phyloP scores from a whole-genome alignment of 1,284 basidiomycete species.

The Ceratorhiza oryzae-sativae region DNA sequence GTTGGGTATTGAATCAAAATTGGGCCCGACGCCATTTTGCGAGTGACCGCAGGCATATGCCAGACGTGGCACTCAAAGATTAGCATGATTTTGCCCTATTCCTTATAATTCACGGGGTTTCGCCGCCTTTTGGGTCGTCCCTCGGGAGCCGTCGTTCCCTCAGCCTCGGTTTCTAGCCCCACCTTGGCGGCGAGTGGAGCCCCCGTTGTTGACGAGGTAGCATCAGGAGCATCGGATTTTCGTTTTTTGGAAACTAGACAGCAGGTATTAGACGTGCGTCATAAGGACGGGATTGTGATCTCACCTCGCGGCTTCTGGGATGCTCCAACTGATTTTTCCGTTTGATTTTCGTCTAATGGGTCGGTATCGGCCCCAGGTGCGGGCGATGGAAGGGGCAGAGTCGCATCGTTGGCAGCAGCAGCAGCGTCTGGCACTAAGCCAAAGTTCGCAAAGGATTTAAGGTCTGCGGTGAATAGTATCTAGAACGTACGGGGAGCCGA shows the following conservation, averaged over 20 bases:
- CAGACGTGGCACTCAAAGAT: not conserved
- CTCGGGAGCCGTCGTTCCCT: not conserved
- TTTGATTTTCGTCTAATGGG: constrained; percentile 9
- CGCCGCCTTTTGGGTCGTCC: constrained; percentile 18
- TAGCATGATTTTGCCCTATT: not conserved
- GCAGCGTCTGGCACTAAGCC: constrained; percentile 51
- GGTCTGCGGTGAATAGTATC: constrained; percentile 61
- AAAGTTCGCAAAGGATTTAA: constrained; percentile 59
- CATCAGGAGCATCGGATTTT: constrained; percentile 2
- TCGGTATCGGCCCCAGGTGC: not conserved
- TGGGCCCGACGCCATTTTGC: not conserved
- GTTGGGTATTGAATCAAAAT: not conserved
- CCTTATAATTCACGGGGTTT: not conserved
- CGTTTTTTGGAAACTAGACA: constrained; percentile 3
- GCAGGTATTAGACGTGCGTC: not conserved
- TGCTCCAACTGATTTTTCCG: not conserved
- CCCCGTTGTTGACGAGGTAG: not conserved
- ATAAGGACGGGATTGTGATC: not conserved
- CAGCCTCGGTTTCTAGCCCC: not conserved
- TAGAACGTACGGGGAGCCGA: constrained; percentile 44
- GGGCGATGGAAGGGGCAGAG: constrained; percentile 19
- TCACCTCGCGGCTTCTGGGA: constrained; percentile 6
- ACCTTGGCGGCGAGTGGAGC: not conserved
- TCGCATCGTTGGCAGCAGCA: constrained; percentile 2
- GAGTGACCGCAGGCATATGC: not conserved